Conservation (phyloP, 2,329 filamentous ascomycete genomes). For the Hymenoscyphus fraxineus region DNA sequence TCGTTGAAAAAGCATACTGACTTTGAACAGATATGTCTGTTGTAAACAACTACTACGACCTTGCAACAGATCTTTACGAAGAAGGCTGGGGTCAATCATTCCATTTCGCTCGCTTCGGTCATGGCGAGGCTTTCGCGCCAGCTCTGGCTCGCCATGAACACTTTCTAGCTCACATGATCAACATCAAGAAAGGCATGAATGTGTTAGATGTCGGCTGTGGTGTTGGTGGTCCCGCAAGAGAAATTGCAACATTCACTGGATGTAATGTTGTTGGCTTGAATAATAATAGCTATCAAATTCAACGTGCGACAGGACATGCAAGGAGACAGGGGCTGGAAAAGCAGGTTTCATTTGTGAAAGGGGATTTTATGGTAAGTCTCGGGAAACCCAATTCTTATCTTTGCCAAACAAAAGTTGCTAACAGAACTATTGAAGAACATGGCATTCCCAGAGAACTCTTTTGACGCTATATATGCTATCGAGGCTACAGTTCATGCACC, state of each 20-base stretch:
- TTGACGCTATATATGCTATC: slow-evolving; percentile 95
- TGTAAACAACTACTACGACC: slow-evolving; percentile 84
- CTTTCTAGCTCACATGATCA: slow-evolving; percentile 88
- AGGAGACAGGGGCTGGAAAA: slow-evolving; percentile 73
- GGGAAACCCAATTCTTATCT: too few relatives aligned
- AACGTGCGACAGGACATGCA: slow-evolving; percentile 84
- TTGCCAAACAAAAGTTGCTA: neutral
- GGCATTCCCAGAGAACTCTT: slow-evolving; percentile 85
- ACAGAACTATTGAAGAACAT: slow-evolving; percentile 61
- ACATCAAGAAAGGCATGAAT: slow-evolving; percentile 79
- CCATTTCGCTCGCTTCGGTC: slow-evolving; percentile 93
- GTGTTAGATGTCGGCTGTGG: slow-evolving; percentile 96
- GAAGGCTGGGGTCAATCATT: slow-evolving; percentile 96
- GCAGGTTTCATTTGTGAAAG: slow-evolving; percentile 85
- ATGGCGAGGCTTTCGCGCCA: slow-evolving; percentile 82
- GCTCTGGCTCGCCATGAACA: slow-evolving; percentile 96
- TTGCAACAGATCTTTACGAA: slow-evolving; percentile 94
- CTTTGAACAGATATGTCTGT: slow-evolving; percentile 32
- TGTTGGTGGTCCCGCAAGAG: slow-evolving; percentile 89
- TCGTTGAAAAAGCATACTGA: neutral
- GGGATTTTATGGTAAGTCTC: slow-evolving; percentile 77
- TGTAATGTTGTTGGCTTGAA: slow-evolving; percentile 88
- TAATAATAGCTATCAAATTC: slow-evolving; percentile 99
- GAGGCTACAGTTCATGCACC: slow-evolving; percentile 96
- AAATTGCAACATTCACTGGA: slow-evolving; percentile 94